Conservation (phyloP, 2,329 filamentous ascomycete species). For the Thielaviopsis euricoi region DNA sequence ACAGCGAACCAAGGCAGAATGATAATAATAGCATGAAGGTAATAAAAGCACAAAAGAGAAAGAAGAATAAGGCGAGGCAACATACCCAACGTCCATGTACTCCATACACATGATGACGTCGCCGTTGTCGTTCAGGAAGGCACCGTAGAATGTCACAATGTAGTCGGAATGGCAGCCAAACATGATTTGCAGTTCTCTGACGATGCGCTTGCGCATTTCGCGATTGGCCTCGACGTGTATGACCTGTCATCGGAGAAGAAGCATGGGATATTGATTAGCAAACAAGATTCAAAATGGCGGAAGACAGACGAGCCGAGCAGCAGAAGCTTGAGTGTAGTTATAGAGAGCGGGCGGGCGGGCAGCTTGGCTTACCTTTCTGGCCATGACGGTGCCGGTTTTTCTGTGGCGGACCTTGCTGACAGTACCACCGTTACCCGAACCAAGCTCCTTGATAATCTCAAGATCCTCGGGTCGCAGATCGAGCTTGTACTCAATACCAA, state of each 20-base stretch:
- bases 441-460: constrained; percentile 83
- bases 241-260: constrained; percentile 38
- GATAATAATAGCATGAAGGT: neutral
- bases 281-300: neutral
- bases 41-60: neutral
- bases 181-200: constrained; percentile 95
- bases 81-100: constrained; percentile 97
- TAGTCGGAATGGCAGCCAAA: constrained; percentile 93
- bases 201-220: constrained; percentile 90
- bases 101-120: constrained; percentile 99
- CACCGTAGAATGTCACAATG: constrained; percentile 95
- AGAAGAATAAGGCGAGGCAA: constrained; percentile 12
- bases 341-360: too few species aligned
- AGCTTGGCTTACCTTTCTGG: constrained; percentile 78
- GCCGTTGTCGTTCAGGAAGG: constrained; percentile 88
- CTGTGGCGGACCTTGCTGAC: constrained; percentile 96
- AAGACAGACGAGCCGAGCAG: neutral
- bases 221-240: constrained; percentile 98
- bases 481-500: constrained; percentile 91
- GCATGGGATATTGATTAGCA: neutral
- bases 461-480: constrained; percentile 85
- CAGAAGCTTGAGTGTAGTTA: neutral
- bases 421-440: constrained; percentile 89
- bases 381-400: constrained; percentile 91
- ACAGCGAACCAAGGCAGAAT: neutral